Base-by-base conservation (phyloP, 2,329 filamentous ascomycete species). In the Aspergillus sergii region DNA sequence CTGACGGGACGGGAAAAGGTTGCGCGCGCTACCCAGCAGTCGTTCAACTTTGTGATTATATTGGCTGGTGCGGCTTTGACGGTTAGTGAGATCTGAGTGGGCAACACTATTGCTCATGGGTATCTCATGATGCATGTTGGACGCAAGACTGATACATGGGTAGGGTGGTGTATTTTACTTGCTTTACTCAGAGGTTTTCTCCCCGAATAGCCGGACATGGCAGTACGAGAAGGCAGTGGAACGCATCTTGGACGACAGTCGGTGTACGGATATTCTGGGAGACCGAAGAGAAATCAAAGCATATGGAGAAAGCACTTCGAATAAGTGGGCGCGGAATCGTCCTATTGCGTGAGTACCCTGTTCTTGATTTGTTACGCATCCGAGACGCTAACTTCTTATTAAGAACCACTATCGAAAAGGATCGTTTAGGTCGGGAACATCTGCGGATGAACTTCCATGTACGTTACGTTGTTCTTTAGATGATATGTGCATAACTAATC, bases 181-280 rank as follows among this genome's bases (percentile, higher is more conserved):
- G 57, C 83, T 96, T 26, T 96, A 91, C 78, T 86, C 87, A 4
- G 93, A 96, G 66, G 91, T 96, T 51, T 92, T 96, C 77, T 91
- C 91, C 4, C 86, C 91, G 23, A 90, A 94, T 73, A 95, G 92
- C 82, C 94, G 93, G 78, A 94, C 91, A 19, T 87, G 89, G 61
- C 89, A 95, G 75, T 97, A 96, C 84, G 96, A 96, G 80, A 89
- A 91, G 66, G 92, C 92, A 0, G 91, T 96, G 55, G 87, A 91
- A 72, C 88, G 89, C 65, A 89, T 98, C 75, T 92, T 90, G 75
- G 84, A 85, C 58, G 91, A 96, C 73, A 76, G 85, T 0, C 83
- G 87, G 62, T 96, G 92, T 73, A 82, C 89, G 32, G 87, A 90
- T 61, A 76, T 96, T 8, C 85, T 98, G 1, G 93, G 93, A 16